Evolutionary conservation across 805 yeast genomes (phyloP), one percentile per base, ranked within the genome.

Genomic region (Zygosaccharomyces rouxii): DNA sequence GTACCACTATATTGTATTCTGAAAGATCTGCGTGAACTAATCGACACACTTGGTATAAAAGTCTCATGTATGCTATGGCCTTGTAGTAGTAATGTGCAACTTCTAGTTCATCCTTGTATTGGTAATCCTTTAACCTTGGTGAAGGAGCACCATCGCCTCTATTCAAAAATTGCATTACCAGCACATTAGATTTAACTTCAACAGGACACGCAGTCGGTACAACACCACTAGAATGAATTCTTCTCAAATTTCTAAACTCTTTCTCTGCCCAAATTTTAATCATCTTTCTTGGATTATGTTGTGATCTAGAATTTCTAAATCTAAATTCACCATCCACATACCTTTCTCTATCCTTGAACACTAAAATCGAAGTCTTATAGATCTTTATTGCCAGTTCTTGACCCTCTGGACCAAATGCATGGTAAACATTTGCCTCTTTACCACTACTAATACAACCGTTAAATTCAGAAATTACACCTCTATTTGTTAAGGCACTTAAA

Each of bases 221-320:
- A 9, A 66, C 64, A 0, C 95, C 96, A 48, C 82, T 77, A 40
- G 76, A 64, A 64, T 85, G 72, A 18, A 94, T 74, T 62, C 99
- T 77, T 66, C 88, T 92, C 67, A 94, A 74, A 64, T 94, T 94
- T 48, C 99, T 72, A 56, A 90, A 92, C 70, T 94, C 99, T 63
- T 94, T 94, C 66, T 94, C 99, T 0, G 99, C 98, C 99, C 99
- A 94, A 21, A 90, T 78, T 66, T 88, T 89, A 53, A 94, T 96
- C 97, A 94, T 92, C 63, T 92, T 92, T 62, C 99, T 77, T 7
- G 98, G 98, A 62, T 94, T 94, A 55, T 89, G 89, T 59, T 87
- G 89, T 35, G 81, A 79, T 58, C 92, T 88, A 5, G 87, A 77
- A 62, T 87, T 86, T 61, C 97, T 73, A 70, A 94, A 94, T 48